A percentile compares a stretch with the other conserved stretches of the same genome.
Conservation (phyloP, 2,329 filamentous ascomycete species). For the Sporothrix curviconia region DNA sequence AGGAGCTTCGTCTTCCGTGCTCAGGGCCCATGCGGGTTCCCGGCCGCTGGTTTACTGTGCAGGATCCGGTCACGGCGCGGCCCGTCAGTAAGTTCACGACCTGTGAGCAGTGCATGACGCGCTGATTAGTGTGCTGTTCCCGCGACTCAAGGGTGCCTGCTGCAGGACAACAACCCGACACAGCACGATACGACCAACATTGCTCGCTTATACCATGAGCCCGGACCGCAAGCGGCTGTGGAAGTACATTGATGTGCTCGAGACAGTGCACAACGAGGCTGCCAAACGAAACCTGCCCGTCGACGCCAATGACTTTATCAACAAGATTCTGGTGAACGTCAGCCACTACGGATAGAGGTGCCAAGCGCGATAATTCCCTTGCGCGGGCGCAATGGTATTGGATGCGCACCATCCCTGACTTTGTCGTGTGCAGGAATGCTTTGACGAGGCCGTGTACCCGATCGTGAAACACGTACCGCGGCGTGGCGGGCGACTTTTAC, state of each 20-base stretch:
- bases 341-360: conserved; percentile 58
- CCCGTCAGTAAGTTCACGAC: conserved; percentile 66
- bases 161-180: conserved; percentile 46
- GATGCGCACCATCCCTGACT: conserved; percentile 66
- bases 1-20: conserved; percentile 51
- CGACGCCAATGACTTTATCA: conserved; percentile 56
- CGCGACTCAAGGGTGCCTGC: conserved; percentile 62
- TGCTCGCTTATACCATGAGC: conserved; percentile 62
- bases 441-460: conserved; percentile 70
- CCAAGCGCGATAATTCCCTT: conserved; percentile 55
- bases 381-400: conserved; percentile 67
- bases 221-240: conserved; percentile 48
- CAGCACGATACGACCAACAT: conserved; percentile 42
- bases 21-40: conserved; percentile 47
- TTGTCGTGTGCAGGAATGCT: conserved; percentile 86
- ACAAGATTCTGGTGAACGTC: conserved; percentile 55
- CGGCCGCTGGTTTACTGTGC: conserved; percentile 69
- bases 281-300: conserved; percentile 39
- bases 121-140: conserved; percentile 67
- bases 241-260: conserved; percentile 55
- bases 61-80: conserved; percentile 57
- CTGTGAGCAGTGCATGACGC: conserved; percentile 67
- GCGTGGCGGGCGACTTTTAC: conserved; percentile 60
- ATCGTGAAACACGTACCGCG: conserved; percentile 39
- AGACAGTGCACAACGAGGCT: conserved; percentile 48